Conservation (phyloP, 2,329 filamentous ascomycete genomes). For the Cercospora sp. region DNA sequence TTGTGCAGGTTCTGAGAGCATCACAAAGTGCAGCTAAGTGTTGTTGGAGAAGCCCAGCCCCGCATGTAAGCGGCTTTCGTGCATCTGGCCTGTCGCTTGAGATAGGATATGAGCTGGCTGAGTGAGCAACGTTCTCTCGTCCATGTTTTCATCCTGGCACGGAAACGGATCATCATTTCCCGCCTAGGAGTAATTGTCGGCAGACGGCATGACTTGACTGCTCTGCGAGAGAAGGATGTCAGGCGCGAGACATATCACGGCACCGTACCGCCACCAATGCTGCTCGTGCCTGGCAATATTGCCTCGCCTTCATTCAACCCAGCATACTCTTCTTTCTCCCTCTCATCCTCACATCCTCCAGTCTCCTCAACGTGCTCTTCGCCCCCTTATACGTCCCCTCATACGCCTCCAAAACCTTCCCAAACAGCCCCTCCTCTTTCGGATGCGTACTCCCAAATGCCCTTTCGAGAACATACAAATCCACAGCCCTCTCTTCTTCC, state of each 20-base stretch:
- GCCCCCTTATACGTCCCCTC: constrained; percentile 72
- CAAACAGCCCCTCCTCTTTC: constrained; percentile 76
- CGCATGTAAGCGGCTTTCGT: background rate
- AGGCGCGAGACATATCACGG: background rate
- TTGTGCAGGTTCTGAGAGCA: background rate
- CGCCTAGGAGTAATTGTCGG: background rate
- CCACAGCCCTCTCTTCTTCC: constrained; percentile 92
- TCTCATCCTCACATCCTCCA: constrained; percentile 91
- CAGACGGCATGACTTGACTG: background rate
- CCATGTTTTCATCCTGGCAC: background rate
- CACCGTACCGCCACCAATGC: background rate
- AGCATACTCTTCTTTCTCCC: constrained; percentile 97
- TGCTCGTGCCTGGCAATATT: background rate
- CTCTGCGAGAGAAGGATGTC: background rate
- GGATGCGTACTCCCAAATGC: constrained; percentile 96
- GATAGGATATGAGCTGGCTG: background rate
- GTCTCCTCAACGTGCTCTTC: constrained; percentile 69
- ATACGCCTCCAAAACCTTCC: constrained; percentile 76
- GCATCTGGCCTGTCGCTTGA: background rate
- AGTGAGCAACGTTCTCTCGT: background rate
- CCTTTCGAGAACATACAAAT: constrained; percentile 91
- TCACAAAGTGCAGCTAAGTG: background rate
- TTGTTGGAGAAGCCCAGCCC: background rate
- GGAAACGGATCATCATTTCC: background rate
- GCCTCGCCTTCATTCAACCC: constrained; percentile 55